These are phyloP conservation scores for Heliocybe sulcata DNA, from an alignment of 1,284 basidiomycete genomes.

Conservation along the genomic window DNA sequence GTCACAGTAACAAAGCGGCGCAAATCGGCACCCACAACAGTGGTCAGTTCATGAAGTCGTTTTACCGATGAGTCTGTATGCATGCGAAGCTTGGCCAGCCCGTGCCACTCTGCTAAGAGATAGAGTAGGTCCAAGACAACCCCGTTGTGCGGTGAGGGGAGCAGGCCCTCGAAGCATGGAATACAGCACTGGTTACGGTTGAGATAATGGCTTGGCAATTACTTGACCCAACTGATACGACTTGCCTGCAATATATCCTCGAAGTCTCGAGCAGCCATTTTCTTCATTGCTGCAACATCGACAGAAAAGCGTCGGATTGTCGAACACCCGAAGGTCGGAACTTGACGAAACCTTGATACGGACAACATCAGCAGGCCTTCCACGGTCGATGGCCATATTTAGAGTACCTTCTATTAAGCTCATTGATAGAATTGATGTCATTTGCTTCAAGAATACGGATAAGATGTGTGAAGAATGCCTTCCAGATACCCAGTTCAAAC, in stretches of 20 bases:
- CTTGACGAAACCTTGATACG: constrained; percentile 6
- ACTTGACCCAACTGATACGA: neutral
- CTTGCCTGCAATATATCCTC: constrained; percentile 28
- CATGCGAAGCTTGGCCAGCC: constrained; percentile 24
- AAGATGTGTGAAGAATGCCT: constrained; percentile 15
- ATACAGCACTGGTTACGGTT: constrained; percentile 21
- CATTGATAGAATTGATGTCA: constrained; percentile 7
- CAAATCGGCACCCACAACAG: constrained; percentile 15
- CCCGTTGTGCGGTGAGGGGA: constrained; percentile 18
- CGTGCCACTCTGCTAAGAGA: constrained; percentile 23
- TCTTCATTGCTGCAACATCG: constrained; percentile 15
- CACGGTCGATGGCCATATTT: too few relatives aligned
- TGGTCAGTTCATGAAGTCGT: constrained; percentile 13
- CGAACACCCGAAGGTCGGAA: constrained; percentile 19
- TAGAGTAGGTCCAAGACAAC: constrained; percentile 20
- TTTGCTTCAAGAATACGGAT: constrained; percentile 15
- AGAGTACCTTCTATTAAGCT: constrained; percentile 14
- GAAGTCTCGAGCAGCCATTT: constrained; percentile 25
- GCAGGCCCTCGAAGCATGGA: constrained; percentile 25
- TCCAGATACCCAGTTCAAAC: constrained; percentile 22
- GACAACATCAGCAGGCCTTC: constrained; percentile 15
- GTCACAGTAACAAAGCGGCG: constrained; percentile 15
- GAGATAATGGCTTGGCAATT: neutral
- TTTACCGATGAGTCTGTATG: constrained; percentile 20
- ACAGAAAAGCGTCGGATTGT: constrained; percentile 14